Base-by-base conservation (phyloP, 129 eudicot species). In the Artemisia argyi region DNA sequence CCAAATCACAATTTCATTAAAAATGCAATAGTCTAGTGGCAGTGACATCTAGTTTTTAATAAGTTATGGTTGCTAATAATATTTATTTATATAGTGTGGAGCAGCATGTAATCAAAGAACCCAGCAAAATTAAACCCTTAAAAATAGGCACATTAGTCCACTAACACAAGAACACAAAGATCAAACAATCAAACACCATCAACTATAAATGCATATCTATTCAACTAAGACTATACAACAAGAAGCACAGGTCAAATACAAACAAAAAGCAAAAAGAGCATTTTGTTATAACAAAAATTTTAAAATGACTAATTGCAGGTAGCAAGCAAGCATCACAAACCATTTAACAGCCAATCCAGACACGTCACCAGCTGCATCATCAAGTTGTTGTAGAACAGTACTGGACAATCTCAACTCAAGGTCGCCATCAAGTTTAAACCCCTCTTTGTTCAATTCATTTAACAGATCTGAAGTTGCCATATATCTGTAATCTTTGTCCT, bases 401-500 rank as follows among this genome's bases (percentile, higher is more conserved):
- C 71, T 88, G 6, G 97, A 86, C 83, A 94, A 69, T 61, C 93
- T 90, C 18, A 80, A 83, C 82, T 95, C 97, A 18, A 95, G 87
- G 62, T 95, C 99, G 46, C 9, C 78, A 59, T 95, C 99, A 57
- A 88, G 78, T 83, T 86, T 95, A 54, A 95, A 90, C 11, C 86
- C 96, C 62, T 90, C 97, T 81, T 95, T 95, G 85, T 86, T 95
- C 50, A 95, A 76, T 64, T 90, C 99, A 78, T 88, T 90, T 16
- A 95, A 83, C 72, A 95, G 86, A 78, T 95, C 99, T 9, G 99
- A 95, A 81, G 99, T 95, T 69, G 99, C 99, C 99, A 95, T 95
- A 46, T 95, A 95, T 83, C 99, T 82, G 72, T 86, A 95, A 72
- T 95, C 99, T 84, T 95, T 95, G 74, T 95, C 99, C 76, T 95